Base-by-base conservation (phyloP, 257 asterid genomes). In the Fraxinus pennsylvanica region DNA sequence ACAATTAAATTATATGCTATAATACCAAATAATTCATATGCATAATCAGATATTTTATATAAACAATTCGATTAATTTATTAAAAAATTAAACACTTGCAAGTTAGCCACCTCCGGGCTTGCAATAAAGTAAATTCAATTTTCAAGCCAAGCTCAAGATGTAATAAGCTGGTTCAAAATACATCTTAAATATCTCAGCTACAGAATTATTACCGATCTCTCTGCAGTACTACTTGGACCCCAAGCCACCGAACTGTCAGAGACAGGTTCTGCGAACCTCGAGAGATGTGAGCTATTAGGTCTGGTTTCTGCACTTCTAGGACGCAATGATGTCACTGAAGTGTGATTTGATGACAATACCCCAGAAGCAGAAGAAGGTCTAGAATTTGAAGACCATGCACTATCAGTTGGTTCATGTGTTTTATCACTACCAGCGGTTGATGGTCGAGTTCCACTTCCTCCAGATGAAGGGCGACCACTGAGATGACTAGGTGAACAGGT, bases 301-400 rank as follows among this genome's bases (percentile, higher is more conserved):
- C 98, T 89, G 80, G 90, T 91, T 81, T 96, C 98, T n/a, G 98
- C 97, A 87, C 98, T 96, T 78, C 86, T 91, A 54, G 98, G 99
- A 17, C 97, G 98, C 81, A 89, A 63, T 10, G 92, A 81, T 63
- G 94, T 61, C 69, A 86, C 82, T 52, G 96, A 86, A 76, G 94
- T 76, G 80, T 96, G 97, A 82, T 82, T 91, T 70, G 98, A 89
- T n/a, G 94, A 82, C 73, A 89, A 75, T 54, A 88, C 74, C 82
- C 99, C 99, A 89, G 98, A 92, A 81, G 97, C 96, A 25, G 99
- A 93, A 35, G 96, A 87, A 79, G 99, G 99, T 82, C 99, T 90
- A 80, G 99, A 93, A 87, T 81, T 90, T 80, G 97, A 74, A 70
- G 87, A 91, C 98, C 99, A 89, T 78, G 96, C 88, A 89, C 78